Percentiles rank a stretch among this genome's conserved stretches.
phyloP scores from a whole-genome alignment of 306 rosid genomes.

The Quercus bicolor region DNA sequence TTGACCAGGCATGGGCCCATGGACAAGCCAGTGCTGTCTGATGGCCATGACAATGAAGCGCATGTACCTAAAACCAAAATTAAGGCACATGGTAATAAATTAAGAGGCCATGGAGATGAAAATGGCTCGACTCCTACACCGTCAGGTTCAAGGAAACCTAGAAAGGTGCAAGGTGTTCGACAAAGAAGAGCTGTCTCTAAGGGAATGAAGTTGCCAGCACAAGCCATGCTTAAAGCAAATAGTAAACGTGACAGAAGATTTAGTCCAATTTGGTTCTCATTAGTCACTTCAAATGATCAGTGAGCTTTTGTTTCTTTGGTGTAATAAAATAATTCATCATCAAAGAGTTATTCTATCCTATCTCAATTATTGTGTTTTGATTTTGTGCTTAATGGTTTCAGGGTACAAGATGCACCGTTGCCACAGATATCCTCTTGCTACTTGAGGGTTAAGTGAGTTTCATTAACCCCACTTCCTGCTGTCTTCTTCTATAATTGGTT shows the following conservation, averaged over 20 bases:
- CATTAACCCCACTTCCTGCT: constrained; percentile 1
- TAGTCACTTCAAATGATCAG: constrained; percentile 56
- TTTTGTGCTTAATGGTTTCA: constrained; percentile 27
- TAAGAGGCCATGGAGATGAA: constrained; percentile 4
- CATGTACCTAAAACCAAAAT: background rate
- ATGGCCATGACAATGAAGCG: constrained; percentile 20
- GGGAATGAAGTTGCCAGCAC: constrained; percentile 36
- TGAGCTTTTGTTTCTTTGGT: constrained; percentile 23
- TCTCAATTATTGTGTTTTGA: constrained; percentile 13
- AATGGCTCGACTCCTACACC: constrained; percentile 20
- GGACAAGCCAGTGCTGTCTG: constrained; percentile 7
- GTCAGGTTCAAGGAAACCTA: constrained; percentile 11
- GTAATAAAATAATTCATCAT: constrained; percentile 1
- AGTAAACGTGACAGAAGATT: constrained; percentile 8
- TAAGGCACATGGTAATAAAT: constrained; percentile 8
- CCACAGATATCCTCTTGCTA: constrained; percentile 50
- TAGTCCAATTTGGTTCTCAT: constrained; percentile 54
- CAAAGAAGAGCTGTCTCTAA: constrained; percentile 18
- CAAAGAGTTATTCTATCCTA: background rate
- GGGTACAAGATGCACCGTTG: constrained; percentile 42
- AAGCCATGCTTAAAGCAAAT: constrained; percentile 13
- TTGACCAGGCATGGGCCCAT: constrained; percentile 19
- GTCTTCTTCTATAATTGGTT: background rate
- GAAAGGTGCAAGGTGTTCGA: constrained; percentile 5
- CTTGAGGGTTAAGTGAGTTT: constrained; percentile 60